Evolutionary conservation across 768 basidiomycete species (phyloP).

Genomic region (Psilocybe azurescens): DNA sequence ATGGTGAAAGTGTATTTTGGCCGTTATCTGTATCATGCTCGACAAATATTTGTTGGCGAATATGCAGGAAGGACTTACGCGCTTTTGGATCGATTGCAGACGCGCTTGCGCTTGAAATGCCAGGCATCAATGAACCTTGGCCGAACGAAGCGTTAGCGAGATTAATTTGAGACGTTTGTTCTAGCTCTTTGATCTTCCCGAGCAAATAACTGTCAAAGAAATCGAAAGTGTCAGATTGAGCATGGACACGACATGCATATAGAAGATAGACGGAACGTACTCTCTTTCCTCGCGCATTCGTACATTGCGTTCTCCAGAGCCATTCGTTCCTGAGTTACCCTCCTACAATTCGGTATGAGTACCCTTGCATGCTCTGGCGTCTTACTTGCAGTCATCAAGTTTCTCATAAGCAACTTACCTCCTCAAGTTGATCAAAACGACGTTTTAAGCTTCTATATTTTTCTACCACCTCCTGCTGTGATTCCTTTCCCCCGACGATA

Average conservation of each 20-base stretch:
- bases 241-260: slow-evolving; percentile 12
- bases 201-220: slow-evolving; percentile 2
- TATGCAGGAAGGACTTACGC: slow-evolving; percentile 42
- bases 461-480: slow-evolving; percentile 54
- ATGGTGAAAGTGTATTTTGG: slow-evolving; percentile 47
- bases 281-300: slow-evolving; percentile 66
- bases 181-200: slow-evolving; percentile 12
- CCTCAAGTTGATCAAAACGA: slow-evolving; percentile 69
- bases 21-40: slow-evolving; percentile 53
- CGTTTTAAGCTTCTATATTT: slow-evolving; percentile 71
- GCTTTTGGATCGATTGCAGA: slow-evolving; percentile 45
- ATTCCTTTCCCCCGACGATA: slow-evolving; percentile 35
- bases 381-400: slow-evolving; percentile 26
- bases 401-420: slow-evolving; percentile 51
- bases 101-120: background rate
- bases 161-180: slow-evolving; percentile 3
- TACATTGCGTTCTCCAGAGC: slow-evolving; percentile 67
- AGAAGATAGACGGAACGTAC: slow-evolving; percentile 44
- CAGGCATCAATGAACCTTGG: background rate
- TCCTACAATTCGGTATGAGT: slow-evolving; percentile 54
- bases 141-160: background rate
- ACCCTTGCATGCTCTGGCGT: background rate
- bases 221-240: background rate
- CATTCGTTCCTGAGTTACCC: slow-evolving; percentile 56
- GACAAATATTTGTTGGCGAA: slow-evolving; percentile 21